Evolutionary conservation across 2,329 filamentous ascomycete species (phyloP).

Genomic region (Fusarium bulbicola): DNA sequence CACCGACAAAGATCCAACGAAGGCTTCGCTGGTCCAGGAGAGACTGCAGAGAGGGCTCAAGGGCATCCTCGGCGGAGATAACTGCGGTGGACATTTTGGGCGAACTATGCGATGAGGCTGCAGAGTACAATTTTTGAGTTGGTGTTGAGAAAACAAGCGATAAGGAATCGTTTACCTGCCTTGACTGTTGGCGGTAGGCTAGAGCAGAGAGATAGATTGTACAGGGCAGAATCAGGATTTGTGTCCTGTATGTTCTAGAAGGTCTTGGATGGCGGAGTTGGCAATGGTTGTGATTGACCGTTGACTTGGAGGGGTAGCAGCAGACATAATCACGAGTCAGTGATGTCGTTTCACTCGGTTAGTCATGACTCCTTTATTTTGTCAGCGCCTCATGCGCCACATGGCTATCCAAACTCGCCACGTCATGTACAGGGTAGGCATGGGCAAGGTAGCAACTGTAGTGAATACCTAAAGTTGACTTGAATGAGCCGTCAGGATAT

Average conservation of each 20-base stretch:
- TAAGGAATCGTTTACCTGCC: not conserved
- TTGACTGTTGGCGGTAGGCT: not conserved
- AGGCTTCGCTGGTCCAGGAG: slow-evolving; percentile 95
- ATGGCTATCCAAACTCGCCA: slow-evolving; percentile 4
- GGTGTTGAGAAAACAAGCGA: not conserved
- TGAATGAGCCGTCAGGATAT: not conserved
- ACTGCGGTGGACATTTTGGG: slow-evolving; percentile 52
- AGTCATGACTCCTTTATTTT: slow-evolving; percentile 18
- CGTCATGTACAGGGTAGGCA: not conserved
- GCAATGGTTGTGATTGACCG: not conserved
- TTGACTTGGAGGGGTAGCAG: slow-evolving; percentile 31
- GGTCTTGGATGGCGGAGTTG: slow-evolving; percentile 38
- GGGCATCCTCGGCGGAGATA: slow-evolving; percentile 69
- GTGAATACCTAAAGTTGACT: not conserved
- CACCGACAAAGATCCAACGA: slow-evolving; percentile 98
- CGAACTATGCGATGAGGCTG: not conserved
- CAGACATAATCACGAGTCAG: slow-evolving; percentile 18
- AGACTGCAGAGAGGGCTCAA: slow-evolving; percentile 93
- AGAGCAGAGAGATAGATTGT: not conserved
- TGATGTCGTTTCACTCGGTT: rapidly evolving
- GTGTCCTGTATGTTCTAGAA: slow-evolving; percentile 39
- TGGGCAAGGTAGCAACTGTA: not conserved
- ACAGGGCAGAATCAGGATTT: slow-evolving; percentile 23
- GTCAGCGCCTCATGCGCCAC: slow-evolving; percentile 1
- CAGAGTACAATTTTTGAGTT: not conserved